Evolutionary conservation across 768 basidiomycete species (phyloP), one percentile per base, ranked within the genome.

Genomic region (Kwoniella europaea): DNA sequence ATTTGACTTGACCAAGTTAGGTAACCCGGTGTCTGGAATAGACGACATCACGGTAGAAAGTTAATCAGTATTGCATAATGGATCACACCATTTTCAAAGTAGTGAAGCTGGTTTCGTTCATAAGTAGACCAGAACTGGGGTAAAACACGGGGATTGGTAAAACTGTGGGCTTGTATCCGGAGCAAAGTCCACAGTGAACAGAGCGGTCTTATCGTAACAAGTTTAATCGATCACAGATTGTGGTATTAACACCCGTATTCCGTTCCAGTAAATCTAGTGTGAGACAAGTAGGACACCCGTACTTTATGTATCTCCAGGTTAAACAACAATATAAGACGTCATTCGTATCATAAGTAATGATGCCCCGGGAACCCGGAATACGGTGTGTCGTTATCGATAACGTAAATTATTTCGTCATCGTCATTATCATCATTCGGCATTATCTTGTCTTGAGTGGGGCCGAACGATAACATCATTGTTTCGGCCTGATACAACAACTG

Each of bases 21-120:
- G 59, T 61, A 61, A 61, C 35, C 59, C 59, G 59, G 59, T 61
- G 59, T 61, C 59, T 61, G 59, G 42, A 61, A 61, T 61, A 24
- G 57, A 29, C 35, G 35, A 35, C 35, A 35, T 35, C 6, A 35
- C 1, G 35, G 35, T 35, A 35, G 35, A 35, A 9, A 10, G 46
- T 50, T 50, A 50, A 13, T 50, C 18, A 13, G 13, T 15, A 4
- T 50, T 50, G 18, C 46, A 50, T 16, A 50, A 50, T 6, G 5
- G 46, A 50, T 13, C 46, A 50, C 46, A 50, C 46, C 12, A 50
- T 50, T 18, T 50, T 50, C 3, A 13, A 50, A 18, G 18, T 50
- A 18, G 46, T 3, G 46, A 50, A 50, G 46, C 46, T 50, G 13
- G 10, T 15, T 50, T 50, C 46, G 2, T 18, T 6, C 2, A 50